Evolutionary conservation across 345 rosid species (phyloP).

Genomic region (Eucalyptus lansdowneana): DNA sequence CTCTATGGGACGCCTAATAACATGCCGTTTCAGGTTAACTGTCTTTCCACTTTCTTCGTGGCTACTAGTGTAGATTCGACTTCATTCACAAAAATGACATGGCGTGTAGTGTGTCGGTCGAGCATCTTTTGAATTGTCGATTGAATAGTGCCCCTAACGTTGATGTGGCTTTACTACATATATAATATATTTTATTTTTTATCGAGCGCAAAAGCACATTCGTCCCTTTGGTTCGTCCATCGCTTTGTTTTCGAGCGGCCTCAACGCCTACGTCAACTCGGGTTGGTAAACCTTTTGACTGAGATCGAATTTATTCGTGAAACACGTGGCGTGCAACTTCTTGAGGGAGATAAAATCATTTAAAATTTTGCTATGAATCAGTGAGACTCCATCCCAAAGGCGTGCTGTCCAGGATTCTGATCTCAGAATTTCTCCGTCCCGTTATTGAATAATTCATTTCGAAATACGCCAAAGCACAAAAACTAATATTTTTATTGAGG

Average conservation of each 20-base stretch:
- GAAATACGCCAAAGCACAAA: not conserved
- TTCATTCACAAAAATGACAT: not conserved
- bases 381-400: not conserved
- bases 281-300: not conserved
- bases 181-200: not conserved
- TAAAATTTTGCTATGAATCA: not conserved
- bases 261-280: not conserved
- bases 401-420: not conserved
- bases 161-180: not conserved
- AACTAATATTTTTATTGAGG: not conserved
- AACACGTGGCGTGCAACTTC: not conserved
- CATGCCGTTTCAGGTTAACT: not conserved
- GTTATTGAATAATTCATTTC: not conserved
- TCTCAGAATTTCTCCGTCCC: not conserved
- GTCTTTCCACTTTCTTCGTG: not conserved
- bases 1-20: not conserved
- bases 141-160: not conserved
- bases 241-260: not conserved
- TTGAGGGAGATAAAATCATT: not conserved
- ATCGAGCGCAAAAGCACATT: not conserved
- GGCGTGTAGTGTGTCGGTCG: not conserved
- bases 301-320: not conserved
- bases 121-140: not conserved
- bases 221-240: not conserved
- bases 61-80: not conserved